Evolutionary conservation across 768 basidiomycete genomes (phyloP).

Genomic region (Trametes cubensis): DNA sequence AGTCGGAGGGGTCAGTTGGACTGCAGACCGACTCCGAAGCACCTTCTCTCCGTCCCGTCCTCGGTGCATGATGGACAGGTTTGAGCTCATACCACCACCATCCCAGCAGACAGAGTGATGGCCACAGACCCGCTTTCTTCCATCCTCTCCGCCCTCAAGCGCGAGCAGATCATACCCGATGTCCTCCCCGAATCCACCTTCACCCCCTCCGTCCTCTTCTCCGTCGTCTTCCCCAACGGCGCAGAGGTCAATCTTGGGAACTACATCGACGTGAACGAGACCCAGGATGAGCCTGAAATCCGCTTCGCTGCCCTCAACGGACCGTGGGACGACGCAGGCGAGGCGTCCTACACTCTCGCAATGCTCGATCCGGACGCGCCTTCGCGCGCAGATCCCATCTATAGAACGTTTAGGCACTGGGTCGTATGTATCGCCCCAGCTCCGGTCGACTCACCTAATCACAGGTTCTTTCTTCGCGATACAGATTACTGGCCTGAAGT

Average conservation of each 20-base stretch:
- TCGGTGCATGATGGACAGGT: too few species aligned
- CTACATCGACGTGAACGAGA: conserved; percentile 39
- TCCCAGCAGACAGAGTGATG: not conserved
- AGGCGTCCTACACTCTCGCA: conserved; percentile 47
- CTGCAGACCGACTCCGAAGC: too few species aligned
- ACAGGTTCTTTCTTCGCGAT: conserved; percentile 16
- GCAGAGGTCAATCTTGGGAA: conserved; percentile 44
- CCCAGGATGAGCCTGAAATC: conserved; percentile 54
- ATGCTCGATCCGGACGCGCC: conserved; percentile 42
- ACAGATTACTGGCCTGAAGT: conserved; percentile 45
- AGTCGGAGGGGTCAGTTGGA: too few species aligned
- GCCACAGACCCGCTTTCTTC: conserved; percentile 38
- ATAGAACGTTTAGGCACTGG: conserved; percentile 36
- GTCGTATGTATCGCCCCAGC: conserved; percentile 26
- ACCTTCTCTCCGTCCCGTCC: too few species aligned
- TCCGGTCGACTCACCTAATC: too few species aligned
- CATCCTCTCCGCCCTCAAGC: conserved; percentile 39
- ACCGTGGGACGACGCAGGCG: conserved; percentile 27
- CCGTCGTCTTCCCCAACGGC: conserved; percentile 46
- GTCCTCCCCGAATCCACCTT: conserved; percentile 43
- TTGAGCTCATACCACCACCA: too few species aligned
- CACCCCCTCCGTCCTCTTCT: conserved; percentile 46
- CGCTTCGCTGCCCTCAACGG: conserved; percentile 46
- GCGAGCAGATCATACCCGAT: conserved; percentile 48
- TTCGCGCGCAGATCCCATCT: conserved; percentile 28